Evolutionary conservation across 2,329 filamentous ascomycete species (phyloP).

Genomic region (Aotearoamyces nothofagi): DNA sequence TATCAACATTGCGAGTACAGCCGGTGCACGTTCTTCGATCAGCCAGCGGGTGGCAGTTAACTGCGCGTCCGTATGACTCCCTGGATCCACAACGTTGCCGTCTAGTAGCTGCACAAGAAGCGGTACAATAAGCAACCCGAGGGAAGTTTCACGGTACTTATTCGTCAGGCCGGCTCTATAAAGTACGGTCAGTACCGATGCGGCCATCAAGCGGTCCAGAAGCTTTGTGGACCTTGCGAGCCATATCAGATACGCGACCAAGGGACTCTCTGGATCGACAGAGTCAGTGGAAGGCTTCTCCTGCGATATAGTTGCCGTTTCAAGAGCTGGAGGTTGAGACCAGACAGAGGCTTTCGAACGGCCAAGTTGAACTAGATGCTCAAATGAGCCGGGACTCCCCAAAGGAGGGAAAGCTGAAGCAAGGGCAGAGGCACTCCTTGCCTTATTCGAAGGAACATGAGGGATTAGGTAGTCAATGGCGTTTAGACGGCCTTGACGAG

Average conservation of each 20-base stretch:
- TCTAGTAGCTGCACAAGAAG: conserved; percentile 52
- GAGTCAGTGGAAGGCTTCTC: conserved; percentile 20
- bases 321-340: conserved; percentile 7
- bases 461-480: conserved; percentile 55
- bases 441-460: conserved; percentile 28
- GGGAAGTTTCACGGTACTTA: conserved; percentile 44
- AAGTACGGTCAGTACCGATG: conserved; percentile 51
- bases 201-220: conserved; percentile 50
- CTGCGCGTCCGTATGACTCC: conserved; percentile 22
- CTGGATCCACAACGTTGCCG: conserved; percentile 26
- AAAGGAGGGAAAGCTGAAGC: conserved; percentile 38
- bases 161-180: conserved; percentile 53
- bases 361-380: conserved; percentile 18
- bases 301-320: conserved; percentile 6
- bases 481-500: conserved; percentile 24
- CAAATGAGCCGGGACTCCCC: conserved; percentile 25
- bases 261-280: conserved; percentile 52
- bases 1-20: conserved; percentile 63
- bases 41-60: conserved; percentile 27
- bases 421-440: conserved; percentile 19
- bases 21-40: conserved; percentile 56
- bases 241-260: conserved; percentile 60
- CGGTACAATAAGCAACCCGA: conserved; percentile 55
- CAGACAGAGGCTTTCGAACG: conserved; percentile 8
- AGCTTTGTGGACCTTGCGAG: conserved; percentile 41